phyloP scores from a whole-genome alignment of 2,329 filamentous ascomycete species.

The Juglanconis oblonga region DNA sequence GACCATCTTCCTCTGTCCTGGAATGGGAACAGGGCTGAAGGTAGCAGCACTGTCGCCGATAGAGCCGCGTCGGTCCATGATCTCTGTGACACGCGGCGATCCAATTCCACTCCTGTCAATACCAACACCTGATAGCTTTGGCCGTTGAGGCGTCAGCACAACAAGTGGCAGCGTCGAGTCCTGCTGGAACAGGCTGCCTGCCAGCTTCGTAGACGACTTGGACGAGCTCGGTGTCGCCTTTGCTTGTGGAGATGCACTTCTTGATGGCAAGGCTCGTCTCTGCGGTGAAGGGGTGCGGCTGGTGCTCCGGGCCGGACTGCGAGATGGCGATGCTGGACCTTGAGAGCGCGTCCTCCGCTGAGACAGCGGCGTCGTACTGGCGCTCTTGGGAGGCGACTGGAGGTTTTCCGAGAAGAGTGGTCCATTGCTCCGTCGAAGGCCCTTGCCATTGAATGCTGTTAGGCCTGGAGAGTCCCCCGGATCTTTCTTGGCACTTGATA shows the following conservation, averaged over 20 bases:
- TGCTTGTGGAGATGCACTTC: slow-evolving; percentile 3
- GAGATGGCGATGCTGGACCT: slow-evolving; percentile 15
- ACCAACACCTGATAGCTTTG: slow-evolving; percentile 65
- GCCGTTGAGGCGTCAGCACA: slow-evolving; percentile 58
- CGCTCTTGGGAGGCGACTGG: slow-evolving; percentile 20
- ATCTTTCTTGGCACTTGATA: slow-evolving; percentile 22
- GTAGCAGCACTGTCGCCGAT: slow-evolving; percentile 64
- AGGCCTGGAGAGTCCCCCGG: slow-evolving; percentile 51
- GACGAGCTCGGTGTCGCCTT: slow-evolving; percentile 27
- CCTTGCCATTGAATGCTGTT: slow-evolving; percentile 49
- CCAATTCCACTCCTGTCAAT: slow-evolving; percentile 69
- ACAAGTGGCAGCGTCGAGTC: slow-evolving; percentile 57
- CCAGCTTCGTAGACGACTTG: slow-evolving; percentile 26
- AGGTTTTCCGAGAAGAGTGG: slow-evolving; percentile 41
- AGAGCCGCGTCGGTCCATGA: slow-evolving; percentile 69
- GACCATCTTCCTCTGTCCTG: slow-evolving; percentile 42
- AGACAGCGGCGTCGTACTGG: slow-evolving; percentile 6
- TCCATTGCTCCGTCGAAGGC: slow-evolving; percentile 46
- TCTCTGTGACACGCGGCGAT: slow-evolving; percentile 68
- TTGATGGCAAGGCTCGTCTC: background rate
- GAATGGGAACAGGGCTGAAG: slow-evolving; percentile 55
- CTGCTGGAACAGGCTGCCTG: slow-evolving; percentile 51
- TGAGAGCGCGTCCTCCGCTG: slow-evolving; percentile 14
- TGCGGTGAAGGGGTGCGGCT: slow-evolving; percentile 28
- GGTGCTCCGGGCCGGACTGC: slow-evolving; percentile 7